phyloP scores from a whole-genome alignment of 78 protist species.

The Dictyostelium firmibasis region DNA sequence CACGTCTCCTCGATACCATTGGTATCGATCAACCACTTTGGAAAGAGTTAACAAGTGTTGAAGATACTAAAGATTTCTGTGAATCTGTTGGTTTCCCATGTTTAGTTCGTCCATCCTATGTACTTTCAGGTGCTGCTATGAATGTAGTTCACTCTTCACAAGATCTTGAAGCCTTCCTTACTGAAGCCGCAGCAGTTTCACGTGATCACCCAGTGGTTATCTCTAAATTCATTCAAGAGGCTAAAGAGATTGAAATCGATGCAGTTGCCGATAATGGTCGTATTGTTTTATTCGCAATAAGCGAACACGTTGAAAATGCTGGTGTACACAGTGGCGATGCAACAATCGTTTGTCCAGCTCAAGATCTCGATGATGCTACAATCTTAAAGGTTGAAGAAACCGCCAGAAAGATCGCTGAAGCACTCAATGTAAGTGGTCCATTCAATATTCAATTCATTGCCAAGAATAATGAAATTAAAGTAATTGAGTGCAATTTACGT shows the following conservation, averaged over 20 bases:
- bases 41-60: constrained; percentile 85
- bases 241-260: constrained; percentile 98
- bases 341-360: constrained; percentile 97
- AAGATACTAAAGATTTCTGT: constrained; percentile 92
- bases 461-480: constrained; percentile 94
- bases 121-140: constrained; percentile 97
- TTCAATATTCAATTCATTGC: constrained; percentile 98
- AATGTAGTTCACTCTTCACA: constrained; percentile 88
- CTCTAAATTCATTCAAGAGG: constrained; percentile 94
- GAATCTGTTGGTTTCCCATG: constrained; percentile 94
- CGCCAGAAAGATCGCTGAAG: constrained; percentile 84
- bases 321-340: constrained; percentile 99
- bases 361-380: constrained; percentile 88
- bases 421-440: constrained; percentile 95
- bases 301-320: constrained; percentile 99
- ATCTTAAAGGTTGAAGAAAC: constrained; percentile 67
- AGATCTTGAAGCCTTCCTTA: constrained; percentile 90
- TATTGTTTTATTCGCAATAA: constrained; percentile 92
- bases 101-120: constrained; percentile 97
- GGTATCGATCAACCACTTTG: constrained; percentile 97
- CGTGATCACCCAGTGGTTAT: constrained; percentile 94
- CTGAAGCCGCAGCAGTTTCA: constrained; percentile 90
- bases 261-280: constrained; percentile 94
- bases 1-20: constrained; percentile 92
- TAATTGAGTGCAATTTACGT: constrained; percentile 97